Evolutionary conservation across 2,329 filamentous ascomycete genomes (phyloP).

Genomic region (Neonectria ditissima): DNA sequence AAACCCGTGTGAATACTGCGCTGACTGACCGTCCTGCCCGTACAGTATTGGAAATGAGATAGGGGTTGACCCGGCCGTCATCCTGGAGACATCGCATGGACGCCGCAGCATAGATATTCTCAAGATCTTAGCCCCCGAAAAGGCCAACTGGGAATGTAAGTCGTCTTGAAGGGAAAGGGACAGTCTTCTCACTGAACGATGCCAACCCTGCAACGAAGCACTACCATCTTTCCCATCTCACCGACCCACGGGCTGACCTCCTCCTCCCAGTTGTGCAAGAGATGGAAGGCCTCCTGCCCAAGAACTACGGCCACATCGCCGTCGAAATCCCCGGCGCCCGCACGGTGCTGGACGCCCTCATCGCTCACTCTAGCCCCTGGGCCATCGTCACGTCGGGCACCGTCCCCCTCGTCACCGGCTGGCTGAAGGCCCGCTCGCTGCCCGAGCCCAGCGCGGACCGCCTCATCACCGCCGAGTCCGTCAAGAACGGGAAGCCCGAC

Average conservation of each 20-base stretch:
- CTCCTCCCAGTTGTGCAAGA: conserved; percentile 74
- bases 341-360: conserved; percentile 74
- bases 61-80: conserved; percentile 84
- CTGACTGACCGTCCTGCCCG: not conserved
- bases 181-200: conserved; percentile 20
- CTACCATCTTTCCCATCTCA: not conserved
- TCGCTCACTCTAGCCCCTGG: conserved; percentile 76
- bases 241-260: conserved; percentile 23
- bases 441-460: conserved; percentile 67
- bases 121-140: conserved; percentile 80
- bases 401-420: conserved; percentile 74
- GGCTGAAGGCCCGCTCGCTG: conserved; percentile 75
- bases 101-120: conserved; percentile 89
- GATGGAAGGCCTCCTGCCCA: conserved; percentile 83
- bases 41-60: conserved; percentile 82
- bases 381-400: conserved; percentile 87
- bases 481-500: conserved; percentile 81
- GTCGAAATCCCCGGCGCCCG: conserved; percentile 88
- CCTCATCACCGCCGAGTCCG: conserved; percentile 81
- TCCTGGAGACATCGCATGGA: conserved; percentile 92
- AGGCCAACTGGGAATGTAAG: conserved; percentile 94
- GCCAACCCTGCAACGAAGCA: not conserved
- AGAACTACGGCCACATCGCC: conserved; percentile 80
- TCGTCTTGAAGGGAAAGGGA: conserved; percentile 39
- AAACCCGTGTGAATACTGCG: conserved; percentile 4